Evolutionary conservation across 345 rosid genomes (phyloP).

Genomic region (Brassica napus): Da-Ae NC_063442.1:15907501-15908000

Average conservation of each 20-base stretch:
- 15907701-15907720: slow-evolving; percentile 63
- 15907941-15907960: slow-evolving; percentile 90
- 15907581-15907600: background rate
- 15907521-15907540: background rate
- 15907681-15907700: slow-evolving; percentile 46
- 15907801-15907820: slow-evolving; percentile 65
- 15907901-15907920: slow-evolving; percentile 90
- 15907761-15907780: slow-evolving; percentile 84
- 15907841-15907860: slow-evolving; percentile 78
- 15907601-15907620: background rate
- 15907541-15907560: background rate
- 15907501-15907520: too few relatives aligned
- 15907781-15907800: slow-evolving; percentile 62
- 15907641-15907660: background rate
- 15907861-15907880: slow-evolving; percentile 91
- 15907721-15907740: slow-evolving; percentile 66
- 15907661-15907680: slow-evolving; percentile 5
- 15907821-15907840: slow-evolving; percentile 75
- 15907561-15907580: background rate
- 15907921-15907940: slow-evolving; percentile 91
- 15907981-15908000: slow-evolving; percentile 88
- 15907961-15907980: slow-evolving; percentile 81
- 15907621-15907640: too few relatives aligned
- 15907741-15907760: slow-evolving; percentile 83
- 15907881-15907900: slow-evolving; percentile 89